Percentiles rank a stretch among this genome's conserved stretches.
phyloP scores from a whole-genome alignment of 2,329 filamentous ascomycete genomes.

The Eutypella sp. region DNA sequence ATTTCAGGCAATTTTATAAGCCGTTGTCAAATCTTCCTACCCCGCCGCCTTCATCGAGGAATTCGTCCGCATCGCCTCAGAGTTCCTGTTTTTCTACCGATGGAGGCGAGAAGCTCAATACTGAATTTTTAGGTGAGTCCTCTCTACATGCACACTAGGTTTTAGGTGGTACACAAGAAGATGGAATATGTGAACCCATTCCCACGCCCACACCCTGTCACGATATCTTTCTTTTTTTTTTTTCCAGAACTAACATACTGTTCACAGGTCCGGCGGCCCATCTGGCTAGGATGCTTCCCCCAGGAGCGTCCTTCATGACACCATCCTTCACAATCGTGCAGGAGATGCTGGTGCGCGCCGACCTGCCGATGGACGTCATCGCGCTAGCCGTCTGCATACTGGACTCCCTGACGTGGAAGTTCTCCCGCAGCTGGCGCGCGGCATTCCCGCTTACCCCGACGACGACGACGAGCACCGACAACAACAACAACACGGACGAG shows the following conservation, averaged over 20 bases:
- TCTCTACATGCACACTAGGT: too few species aligned
- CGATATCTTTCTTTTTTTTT: too few species aligned
- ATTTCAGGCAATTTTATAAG: conserved; percentile 56
- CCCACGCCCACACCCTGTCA: too few species aligned
- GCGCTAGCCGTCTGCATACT: conserved; percentile 63
- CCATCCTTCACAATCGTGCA: conserved; percentile 57
- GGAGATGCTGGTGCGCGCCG: conserved; percentile 52
- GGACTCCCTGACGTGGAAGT: conserved; percentile 58
- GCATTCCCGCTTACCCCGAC: conserved; percentile 45
- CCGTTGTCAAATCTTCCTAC: conserved; percentile 65
- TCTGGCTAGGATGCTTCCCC: conserved; percentile 61
- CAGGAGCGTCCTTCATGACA: conserved; percentile 53
- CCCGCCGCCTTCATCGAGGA: conserved; percentile 53
- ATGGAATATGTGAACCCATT: too few species aligned
- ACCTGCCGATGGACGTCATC: conserved; percentile 55
- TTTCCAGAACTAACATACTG: neutral
- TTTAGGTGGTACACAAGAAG: too few species aligned
- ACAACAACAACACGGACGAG: too few species aligned
- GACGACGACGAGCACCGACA: too few species aligned
- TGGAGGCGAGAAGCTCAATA: conserved; percentile 40
- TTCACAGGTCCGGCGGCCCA: conserved; percentile 58
- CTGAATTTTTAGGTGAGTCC: conserved; percentile 37
- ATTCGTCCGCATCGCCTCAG: conserved; percentile 35
- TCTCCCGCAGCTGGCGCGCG: conserved; percentile 58
- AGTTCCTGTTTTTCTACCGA: conserved; percentile 38